phyloP scores from a whole-genome alignment of 768 basidiomycete genomes.

The Phlebiopsis flavidoalba region DNA sequence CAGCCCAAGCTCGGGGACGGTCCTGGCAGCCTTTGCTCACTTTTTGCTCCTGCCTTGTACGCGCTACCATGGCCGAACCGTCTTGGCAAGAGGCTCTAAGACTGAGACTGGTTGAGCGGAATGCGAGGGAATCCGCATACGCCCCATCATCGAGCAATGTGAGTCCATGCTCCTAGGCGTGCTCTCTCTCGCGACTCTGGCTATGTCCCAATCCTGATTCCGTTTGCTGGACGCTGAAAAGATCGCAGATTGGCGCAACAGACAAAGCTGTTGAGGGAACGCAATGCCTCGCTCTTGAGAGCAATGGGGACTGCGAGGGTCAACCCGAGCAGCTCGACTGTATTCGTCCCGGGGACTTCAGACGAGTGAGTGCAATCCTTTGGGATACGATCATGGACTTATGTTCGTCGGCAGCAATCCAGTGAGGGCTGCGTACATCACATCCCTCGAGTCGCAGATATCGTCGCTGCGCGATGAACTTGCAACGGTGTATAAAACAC shows the following conservation, averaged over 20 bases:
- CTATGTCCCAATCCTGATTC: slow-evolving; percentile 12
- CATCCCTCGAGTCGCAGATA: slow-evolving; percentile 91
- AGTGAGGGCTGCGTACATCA: slow-evolving; percentile 81
- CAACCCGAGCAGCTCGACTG: slow-evolving; percentile 58
- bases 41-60: neutral
- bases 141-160: slow-evolving; percentile 92
- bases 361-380: slow-evolving; percentile 58
- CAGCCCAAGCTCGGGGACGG: slow-evolving; percentile 2
- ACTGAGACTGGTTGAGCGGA: slow-evolving; percentile 75
- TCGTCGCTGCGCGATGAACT: slow-evolving; percentile 88
- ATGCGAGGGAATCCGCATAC: slow-evolving; percentile 76
- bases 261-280: slow-evolving; percentile 85
- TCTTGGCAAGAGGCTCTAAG: slow-evolving; percentile 82
- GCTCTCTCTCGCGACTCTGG: slow-evolving; percentile 1
- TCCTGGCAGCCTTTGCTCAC: neutral
- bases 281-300: slow-evolving; percentile 83
- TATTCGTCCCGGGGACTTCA: slow-evolving; percentile 50
- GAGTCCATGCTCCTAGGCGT: slow-evolving; percentile 25
- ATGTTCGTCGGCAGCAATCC: slow-evolving; percentile 53
- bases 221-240: slow-evolving; percentile 33
- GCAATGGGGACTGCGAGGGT: slow-evolving; percentile 71
- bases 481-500: slow-evolving; percentile 92
- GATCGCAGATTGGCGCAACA: slow-evolving; percentile 91
- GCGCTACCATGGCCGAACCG: slow-evolving; percentile 65
- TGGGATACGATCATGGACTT: neutral